Evolutionary conservation across 306 rosid species (phyloP), one percentile per base, ranked within the genome.

Genomic region (Glycine soja): DNA sequence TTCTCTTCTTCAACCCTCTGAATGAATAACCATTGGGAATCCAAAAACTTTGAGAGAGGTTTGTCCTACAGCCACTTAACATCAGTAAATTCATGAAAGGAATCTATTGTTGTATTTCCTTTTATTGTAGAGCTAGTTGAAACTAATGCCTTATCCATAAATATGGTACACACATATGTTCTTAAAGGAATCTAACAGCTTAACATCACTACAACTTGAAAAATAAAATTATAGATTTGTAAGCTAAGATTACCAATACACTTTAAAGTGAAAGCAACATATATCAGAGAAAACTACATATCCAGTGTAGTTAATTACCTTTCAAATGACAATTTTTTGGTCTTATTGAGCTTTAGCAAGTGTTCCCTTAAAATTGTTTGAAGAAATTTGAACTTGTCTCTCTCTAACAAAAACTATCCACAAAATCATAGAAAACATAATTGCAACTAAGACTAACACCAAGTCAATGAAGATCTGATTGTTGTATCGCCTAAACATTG

Each of bases 1-100:
- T 81, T 76, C 77, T 84, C 86, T 70, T 87, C 79, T 74, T 87
- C 88, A 50, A 81, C 90, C 86, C 81, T 78, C 74, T 84, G 77
- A 81, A 87, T 81, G 18, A 81, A 43, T 47, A 87, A 80, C 90
- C 90, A 87, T 78, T 87, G 88, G 51, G 82, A 84, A 71, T 84
- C 85, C 59, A 78, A 83, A 70, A 87, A 87, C 84, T 84, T 87
- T 4, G 9, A 51, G 52, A 84, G 78, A 15, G 90, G 90, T 75
- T 87, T 87, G 70, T 87, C 77, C 48, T 50, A 65, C 51, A 87
- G 77, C 90, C 90, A 84, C 85, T 84, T 84, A 50, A 87, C 79
- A 34, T 82, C 77, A 62, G 86, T 70, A 10, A 54, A 84, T 82
- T 84, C 84, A 78, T 84, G 82, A 81, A 40, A 82, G 70, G 80